Conservation (phyloP, 2,329 filamentous ascomycete genomes). For the Aspergillus candidus region DNA sequence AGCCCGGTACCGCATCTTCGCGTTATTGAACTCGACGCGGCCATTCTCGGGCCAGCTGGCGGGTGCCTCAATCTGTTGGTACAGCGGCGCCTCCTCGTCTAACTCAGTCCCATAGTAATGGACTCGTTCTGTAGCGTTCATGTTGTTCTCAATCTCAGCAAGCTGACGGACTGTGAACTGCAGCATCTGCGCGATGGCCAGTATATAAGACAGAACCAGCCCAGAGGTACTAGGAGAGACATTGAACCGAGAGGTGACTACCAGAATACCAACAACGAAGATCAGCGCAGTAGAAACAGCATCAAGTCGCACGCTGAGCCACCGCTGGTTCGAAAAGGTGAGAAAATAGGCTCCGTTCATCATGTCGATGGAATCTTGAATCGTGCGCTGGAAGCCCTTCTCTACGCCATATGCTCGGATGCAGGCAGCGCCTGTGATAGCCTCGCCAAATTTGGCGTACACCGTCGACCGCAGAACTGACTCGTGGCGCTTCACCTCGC, state of each 20-base stretch:
- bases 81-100: too few relatives aligned
- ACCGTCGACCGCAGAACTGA: conserved; percentile 79
- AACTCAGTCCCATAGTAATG: too few relatives aligned
- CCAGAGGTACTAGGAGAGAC: conserved; percentile 80
- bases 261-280: conserved; percentile 80
- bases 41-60: too few relatives aligned
- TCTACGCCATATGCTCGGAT: conserved; percentile 86
- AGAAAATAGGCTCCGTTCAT: conserved; percentile 95
- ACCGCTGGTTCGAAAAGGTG: conserved; percentile 92
- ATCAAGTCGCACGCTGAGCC: conserved; percentile 81
- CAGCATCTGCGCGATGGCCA: conserved; percentile 89
- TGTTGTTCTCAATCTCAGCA: conserved; percentile 45
- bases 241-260: conserved; percentile 83
- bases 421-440: conserved; percentile 66
- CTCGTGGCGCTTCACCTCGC: conserved; percentile 92
- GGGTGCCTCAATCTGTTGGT: too few relatives aligned
- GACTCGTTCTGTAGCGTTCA: too few relatives aligned
- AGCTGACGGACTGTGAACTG: conserved; percentile 92
- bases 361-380: conserved; percentile 70
- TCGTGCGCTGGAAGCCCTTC: conserved; percentile 63
- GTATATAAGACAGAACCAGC: conserved; percentile 85
- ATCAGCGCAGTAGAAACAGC: conserved; percentile 77
- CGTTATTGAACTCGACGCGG: too few relatives aligned
- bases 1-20: too few relatives aligned
- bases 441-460: conserved; percentile 87